Percentiles rank a stretch among this genome's conserved stretches.
These are phyloP conservation scores for Elaeagnus macrophylla DNA, from an alignment of 306 rosid genomes.

Conservation along the genomic window DNA sequence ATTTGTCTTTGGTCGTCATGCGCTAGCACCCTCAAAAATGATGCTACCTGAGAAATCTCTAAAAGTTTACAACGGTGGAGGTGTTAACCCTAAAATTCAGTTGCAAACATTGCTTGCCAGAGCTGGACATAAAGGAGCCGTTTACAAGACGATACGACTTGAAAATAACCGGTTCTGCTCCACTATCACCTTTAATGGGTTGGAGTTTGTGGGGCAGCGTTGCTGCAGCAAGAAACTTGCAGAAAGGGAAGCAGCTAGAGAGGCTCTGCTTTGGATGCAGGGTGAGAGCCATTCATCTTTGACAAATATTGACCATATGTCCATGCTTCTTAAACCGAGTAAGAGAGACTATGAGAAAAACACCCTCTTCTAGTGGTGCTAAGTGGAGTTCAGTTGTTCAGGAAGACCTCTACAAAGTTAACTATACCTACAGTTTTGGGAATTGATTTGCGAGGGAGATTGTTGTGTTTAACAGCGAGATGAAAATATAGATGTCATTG, in stretches of 20 bases:
- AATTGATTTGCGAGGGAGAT: neutral
- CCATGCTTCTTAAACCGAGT: conserved; percentile 57
- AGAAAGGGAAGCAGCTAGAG: conserved; percentile 77
- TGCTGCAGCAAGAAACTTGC: conserved; percentile 63
- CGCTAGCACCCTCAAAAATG: conserved; percentile 36
- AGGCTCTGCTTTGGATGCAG: conserved; percentile 76
- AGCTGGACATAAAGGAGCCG: conserved; percentile 71
- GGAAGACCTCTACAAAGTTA: neutral
- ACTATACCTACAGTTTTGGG: neutral
- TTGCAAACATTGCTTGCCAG: conserved; percentile 68
- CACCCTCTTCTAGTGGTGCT: conserved; percentile 29
- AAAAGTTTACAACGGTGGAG: conserved; percentile 21
- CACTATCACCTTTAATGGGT: conserved; percentile 76
- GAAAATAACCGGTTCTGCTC: conserved; percentile 65
- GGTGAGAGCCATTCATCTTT: conserved; percentile 54
- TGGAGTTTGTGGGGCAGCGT: conserved; percentile 65
- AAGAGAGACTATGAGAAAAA: conserved; percentile 32
- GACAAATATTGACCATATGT: conserved; percentile 39
- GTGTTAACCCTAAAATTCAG: conserved; percentile 48
- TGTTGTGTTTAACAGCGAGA: neutral
- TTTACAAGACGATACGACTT: conserved; percentile 66
- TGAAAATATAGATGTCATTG: too few species aligned
- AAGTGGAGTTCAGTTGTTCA: conserved; percentile 43
- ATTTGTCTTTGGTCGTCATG: conserved; percentile 61
- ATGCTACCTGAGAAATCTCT: conserved; percentile 19